phyloP scores from a whole-genome alignment of 495 filamentous ascomycete genomes.

The Trichoderma asperelloides region DNA sequence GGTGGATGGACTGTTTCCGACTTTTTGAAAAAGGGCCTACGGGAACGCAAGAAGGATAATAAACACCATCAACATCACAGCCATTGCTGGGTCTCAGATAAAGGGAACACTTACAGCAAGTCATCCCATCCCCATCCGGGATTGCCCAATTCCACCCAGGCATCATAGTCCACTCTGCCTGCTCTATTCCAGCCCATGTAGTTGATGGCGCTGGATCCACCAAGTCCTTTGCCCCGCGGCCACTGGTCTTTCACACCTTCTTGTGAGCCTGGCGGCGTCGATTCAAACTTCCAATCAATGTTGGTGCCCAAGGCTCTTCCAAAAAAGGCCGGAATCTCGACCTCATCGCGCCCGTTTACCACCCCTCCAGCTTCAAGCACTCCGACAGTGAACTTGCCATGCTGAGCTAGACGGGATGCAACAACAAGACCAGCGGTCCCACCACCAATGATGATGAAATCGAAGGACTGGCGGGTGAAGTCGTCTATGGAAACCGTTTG shows the following conservation, averaged over 20 bases:
- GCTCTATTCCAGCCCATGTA: slow-evolving; percentile 31
- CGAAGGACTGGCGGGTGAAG: slow-evolving; percentile 1
- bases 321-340: background rate
- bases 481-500: background rate
- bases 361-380: background rate
- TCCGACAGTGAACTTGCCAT: background rate
- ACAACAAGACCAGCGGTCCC: slow-evolving; percentile 51
- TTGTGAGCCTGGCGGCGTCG: background rate
- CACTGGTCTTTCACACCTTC: background rate
- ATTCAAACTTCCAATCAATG: background rate
- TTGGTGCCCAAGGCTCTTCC: background rate
- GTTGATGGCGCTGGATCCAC: slow-evolving; percentile 13
- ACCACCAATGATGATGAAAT: slow-evolving; percentile 53
- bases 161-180: slow-evolving; percentile 37
- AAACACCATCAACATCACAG: background rate
- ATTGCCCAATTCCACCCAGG: slow-evolving; percentile 48
- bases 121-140: slow-evolving; percentile 21
- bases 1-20: background rate
- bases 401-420: slow-evolving; percentile 41
- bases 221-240: slow-evolving; percentile 10
- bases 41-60: background rate
- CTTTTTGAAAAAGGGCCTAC: background rate
- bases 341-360: background rate
- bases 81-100: background rate
- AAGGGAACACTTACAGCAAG: slow-evolving; percentile 15